Conservation (phyloP, 1,284 basidiomycete genomes). For the Acaromyces ingoldii region DNA sequence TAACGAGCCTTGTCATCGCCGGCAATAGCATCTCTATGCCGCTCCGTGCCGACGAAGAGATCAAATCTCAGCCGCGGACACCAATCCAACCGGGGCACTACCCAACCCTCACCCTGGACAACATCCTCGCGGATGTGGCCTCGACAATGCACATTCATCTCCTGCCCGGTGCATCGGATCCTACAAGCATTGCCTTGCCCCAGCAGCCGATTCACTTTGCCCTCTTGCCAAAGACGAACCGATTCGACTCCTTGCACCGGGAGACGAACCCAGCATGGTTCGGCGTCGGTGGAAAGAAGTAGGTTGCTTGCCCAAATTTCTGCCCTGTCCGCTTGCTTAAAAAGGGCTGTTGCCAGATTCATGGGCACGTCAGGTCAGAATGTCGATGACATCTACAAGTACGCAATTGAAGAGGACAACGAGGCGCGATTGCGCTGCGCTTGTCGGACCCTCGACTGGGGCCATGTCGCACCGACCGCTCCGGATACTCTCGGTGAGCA, state of each 20-base stretch:
- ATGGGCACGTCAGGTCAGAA: conserved; percentile 85
- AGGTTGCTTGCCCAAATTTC: neutral
- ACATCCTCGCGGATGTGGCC: conserved; percentile 68
- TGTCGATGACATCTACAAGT: conserved; percentile 90
- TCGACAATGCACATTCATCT: conserved; percentile 56
- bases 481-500: conserved; percentile 84
- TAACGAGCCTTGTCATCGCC: conserved; percentile 33
- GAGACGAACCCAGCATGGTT: conserved; percentile 90
- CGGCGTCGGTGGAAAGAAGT: conserved; percentile 55
- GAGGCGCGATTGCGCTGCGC: conserved; percentile 63
- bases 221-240: conserved; percentile 66
- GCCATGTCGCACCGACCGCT: conserved; percentile 93
- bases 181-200: conserved; percentile 79
- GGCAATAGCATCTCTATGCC: conserved; percentile 19
- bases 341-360: conserved; percentile 54
- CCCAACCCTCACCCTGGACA: conserved; percentile 60
- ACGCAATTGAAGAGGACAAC: conserved; percentile 56
- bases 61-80: neutral
- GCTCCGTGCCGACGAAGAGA: neutral
- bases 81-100: neutral
- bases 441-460: conserved; percentile 77
- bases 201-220: conserved; percentile 88
- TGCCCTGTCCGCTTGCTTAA: neutral
- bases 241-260: conserved; percentile 64
- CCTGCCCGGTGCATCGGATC: conserved; percentile 80